Evolutionary conservation across 1,284 basidiomycete genomes (phyloP).

Genomic region (Singerocomus inundabilis): DNA sequence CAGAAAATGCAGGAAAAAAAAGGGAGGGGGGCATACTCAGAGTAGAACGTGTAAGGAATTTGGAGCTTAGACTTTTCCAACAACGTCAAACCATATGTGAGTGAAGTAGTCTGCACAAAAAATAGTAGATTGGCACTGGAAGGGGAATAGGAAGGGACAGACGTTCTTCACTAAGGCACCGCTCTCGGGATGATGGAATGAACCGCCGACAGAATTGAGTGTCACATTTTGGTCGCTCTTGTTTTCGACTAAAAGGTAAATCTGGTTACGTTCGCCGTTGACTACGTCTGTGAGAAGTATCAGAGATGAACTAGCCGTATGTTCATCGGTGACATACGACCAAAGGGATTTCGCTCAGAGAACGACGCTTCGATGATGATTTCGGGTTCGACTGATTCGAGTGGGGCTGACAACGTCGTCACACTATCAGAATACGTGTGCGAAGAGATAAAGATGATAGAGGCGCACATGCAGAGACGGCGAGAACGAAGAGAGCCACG

Average conservation of each 20-base stretch:
- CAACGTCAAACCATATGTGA: conserved; percentile 61
- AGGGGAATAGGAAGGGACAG: conserved; percentile 31
- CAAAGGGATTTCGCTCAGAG: conserved; percentile 76
- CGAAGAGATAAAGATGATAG: background rate
- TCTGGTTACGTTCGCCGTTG: conserved; percentile 80
- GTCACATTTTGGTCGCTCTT: conserved; percentile 76
- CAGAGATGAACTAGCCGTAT: background rate
- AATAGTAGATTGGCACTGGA: background rate
- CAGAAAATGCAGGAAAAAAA: background rate
- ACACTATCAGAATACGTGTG: background rate
- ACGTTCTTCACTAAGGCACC: conserved; percentile 75
- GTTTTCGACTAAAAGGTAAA: conserved; percentile 72
- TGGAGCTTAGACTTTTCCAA: conserved; percentile 64
- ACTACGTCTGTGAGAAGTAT: conserved; percentile 60
- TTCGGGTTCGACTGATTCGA: conserved; percentile 42
- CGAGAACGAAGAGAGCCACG: conserved; percentile 20
- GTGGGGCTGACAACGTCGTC: conserved; percentile 13
- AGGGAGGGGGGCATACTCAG: conserved; percentile 67
- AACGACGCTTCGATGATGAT: conserved; percentile 67
- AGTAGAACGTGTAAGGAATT: conserved; percentile 76
- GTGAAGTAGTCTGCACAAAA: conserved; percentile 55
- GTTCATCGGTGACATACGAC: conserved; percentile 55
- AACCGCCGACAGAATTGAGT: conserved; percentile 67
- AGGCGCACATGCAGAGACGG: conserved; percentile 27
- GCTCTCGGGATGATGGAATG: conserved; percentile 68